Evolutionary conservation across 176 grass and related monocot species (phyloP).

Genomic region (Urochloa ruziziensis): DNA sequence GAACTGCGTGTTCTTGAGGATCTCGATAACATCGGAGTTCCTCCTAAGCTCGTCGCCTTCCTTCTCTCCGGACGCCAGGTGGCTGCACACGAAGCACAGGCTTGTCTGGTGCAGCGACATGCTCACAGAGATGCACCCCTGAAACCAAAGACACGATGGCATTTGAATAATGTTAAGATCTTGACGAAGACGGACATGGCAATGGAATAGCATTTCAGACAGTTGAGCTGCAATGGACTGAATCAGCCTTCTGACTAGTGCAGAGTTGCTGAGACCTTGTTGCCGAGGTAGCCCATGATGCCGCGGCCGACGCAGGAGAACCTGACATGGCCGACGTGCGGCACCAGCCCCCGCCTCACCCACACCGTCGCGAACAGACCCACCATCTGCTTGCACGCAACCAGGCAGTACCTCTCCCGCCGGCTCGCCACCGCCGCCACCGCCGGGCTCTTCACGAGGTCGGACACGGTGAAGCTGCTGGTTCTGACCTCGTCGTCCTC

Average conservation of each 20-base stretch:
- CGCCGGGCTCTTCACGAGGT: background rate
- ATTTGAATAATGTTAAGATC: background rate
- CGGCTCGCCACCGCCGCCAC: background rate
- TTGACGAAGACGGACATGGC: background rate
- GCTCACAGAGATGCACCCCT: constrained; percentile 94
- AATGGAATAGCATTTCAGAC: background rate
- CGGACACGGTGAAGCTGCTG: constrained; percentile 10
- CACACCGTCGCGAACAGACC: constrained; percentile 87
- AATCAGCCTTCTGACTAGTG: background rate
- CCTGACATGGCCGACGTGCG: constrained; percentile 69
- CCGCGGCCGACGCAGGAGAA: constrained; percentile 81
- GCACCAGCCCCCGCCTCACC: constrained; percentile 67
- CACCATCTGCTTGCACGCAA: constrained; percentile 92
- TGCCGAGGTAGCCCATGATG: constrained; percentile 88
- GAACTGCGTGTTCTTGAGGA: constrained; percentile 85
- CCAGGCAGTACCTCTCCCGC: constrained; percentile 52
- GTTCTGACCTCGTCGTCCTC: constrained; percentile 23
- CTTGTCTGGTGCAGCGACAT: constrained; percentile 86
- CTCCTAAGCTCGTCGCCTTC: constrained; percentile 83
- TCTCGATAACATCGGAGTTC: constrained; percentile 84
- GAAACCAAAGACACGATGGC: background rate
- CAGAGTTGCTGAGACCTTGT: no score
- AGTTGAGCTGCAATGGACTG: background rate
- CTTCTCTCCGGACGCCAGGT: constrained; percentile 95
- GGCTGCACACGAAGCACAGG: constrained; percentile 92